Evolutionary conservation across 1,139 yeast genomes (phyloP).

Genomic region (Scheffersomyces cryptocercus): DNA sequence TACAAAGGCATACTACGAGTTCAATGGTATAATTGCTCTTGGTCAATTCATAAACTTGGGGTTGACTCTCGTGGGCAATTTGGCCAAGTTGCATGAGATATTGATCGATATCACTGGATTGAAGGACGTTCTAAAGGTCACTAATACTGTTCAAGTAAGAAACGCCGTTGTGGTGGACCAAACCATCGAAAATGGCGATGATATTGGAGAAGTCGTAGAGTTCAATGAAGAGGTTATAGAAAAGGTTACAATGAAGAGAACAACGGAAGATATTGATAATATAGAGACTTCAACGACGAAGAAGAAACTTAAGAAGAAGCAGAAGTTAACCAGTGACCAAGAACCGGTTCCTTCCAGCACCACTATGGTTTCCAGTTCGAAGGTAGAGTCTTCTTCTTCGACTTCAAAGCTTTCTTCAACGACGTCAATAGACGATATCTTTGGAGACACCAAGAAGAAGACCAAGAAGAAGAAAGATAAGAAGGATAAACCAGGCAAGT

Average conservation of each 20-base stretch:
- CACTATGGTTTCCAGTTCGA: too few relatives aligned
- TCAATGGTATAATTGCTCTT: slow-evolving; percentile 66
- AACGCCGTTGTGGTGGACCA: slow-evolving; percentile 12
- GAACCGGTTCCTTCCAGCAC: too few relatives aligned
- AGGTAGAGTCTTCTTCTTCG: neutral
- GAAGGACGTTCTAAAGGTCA: slow-evolving; percentile 1
- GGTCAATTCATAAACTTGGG: slow-evolving; percentile 83
- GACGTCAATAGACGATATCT: slow-evolving; percentile 21
- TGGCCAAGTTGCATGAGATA: slow-evolving; percentile 47
- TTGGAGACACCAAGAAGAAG: slow-evolving; percentile 14
- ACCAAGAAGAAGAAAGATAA: slow-evolving; percentile 29
- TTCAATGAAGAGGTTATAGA: slow-evolving; percentile 3
- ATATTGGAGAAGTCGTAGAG: slow-evolving; percentile 25
- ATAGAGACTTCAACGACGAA: slow-evolving; percentile 6
- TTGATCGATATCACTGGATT: slow-evolving; percentile 27
- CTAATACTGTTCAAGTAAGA: slow-evolving; percentile 14
- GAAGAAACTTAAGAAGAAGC: slow-evolving; percentile 11
- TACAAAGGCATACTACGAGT: slow-evolving; percentile 56
- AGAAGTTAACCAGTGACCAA: slow-evolving; percentile 6
- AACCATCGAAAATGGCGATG: slow-evolving; percentile 18
- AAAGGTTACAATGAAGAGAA: slow-evolving; percentile 2
- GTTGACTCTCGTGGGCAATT: slow-evolving; percentile 60
- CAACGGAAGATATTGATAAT: slow-evolving; percentile 2
- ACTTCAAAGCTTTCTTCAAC: slow-evolving; percentile 1
- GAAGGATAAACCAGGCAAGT: slow-evolving; percentile 38